A percentile compares a stretch with the other conserved stretches of the same genome.
phyloP scores from a whole-genome alignment of 805 yeast species.

The Hyphopichia homilentoma region DNA sequence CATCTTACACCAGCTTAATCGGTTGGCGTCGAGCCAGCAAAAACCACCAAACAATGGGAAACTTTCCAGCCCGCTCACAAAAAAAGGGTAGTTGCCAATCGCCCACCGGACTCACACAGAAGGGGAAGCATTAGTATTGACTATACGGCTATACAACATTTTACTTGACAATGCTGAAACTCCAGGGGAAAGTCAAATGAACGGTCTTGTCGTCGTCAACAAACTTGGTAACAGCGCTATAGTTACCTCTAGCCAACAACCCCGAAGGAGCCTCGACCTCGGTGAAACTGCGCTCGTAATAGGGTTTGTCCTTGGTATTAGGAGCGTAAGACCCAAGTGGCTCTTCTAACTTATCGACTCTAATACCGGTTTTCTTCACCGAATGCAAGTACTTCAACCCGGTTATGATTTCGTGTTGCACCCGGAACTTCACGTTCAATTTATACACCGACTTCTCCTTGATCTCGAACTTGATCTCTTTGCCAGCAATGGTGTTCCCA shows the following conservation, averaged over 20 bases:
- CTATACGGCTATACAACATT: too few species aligned
- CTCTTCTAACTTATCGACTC: conserved; percentile 82
- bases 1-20: too few species aligned
- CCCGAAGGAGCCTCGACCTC: conserved; percentile 90
- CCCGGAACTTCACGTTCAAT: conserved; percentile 70
- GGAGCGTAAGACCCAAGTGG: conserved; percentile 92
- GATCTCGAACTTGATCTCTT: conserved; percentile 66
- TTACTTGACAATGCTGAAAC: conserved; percentile 72
- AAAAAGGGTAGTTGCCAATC: too few species aligned
- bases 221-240: conserved; percentile 76
- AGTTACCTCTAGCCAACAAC: conserved; percentile 79
- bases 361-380: conserved; percentile 82
- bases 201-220: conserved; percentile 79
- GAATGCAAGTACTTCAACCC: conserved; percentile 84
- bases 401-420: conserved; percentile 87
- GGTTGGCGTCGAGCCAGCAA: too few species aligned
- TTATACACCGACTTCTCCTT: conserved; percentile 76
- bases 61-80: too few species aligned
- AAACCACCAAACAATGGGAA: too few species aligned
- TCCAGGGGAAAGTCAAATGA: conserved; percentile 80
- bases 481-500: conserved; percentile 52
- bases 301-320: conserved; percentile 75
- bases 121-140: too few species aligned
- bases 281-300: conserved; percentile 53
- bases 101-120: too few species aligned